These are phyloP conservation scores for Phytophthora fragariae DNA, from an alignment of 352 stramenopile genomes.

Conservation along the genomic window DNA sequence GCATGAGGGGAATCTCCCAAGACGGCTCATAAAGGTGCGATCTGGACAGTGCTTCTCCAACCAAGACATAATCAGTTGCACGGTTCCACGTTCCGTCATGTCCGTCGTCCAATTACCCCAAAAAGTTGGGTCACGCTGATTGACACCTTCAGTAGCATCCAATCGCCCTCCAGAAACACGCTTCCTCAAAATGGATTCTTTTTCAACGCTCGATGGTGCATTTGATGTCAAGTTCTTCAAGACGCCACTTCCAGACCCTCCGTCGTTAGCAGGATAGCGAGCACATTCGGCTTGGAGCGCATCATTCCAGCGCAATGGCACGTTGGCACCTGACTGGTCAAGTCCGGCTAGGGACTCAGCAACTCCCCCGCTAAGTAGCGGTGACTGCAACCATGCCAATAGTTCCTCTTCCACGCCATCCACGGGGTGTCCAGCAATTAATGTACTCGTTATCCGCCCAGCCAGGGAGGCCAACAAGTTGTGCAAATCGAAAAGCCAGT, in stretches of 20 bases:
- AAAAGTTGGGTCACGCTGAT: slow-evolving; percentile 57
- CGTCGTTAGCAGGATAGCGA: slow-evolving; percentile 28
- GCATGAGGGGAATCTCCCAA: slow-evolving; percentile 76
- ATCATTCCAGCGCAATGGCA: slow-evolving; percentile 46
- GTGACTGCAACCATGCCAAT: slow-evolving; percentile 84
- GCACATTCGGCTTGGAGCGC: slow-evolving; percentile 44
- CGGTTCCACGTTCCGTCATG: slow-evolving; percentile 63
- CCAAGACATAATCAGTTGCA: slow-evolving; percentile 75
- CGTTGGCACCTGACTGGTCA: slow-evolving; percentile 8
- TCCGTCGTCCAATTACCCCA: slow-evolving; percentile 64
- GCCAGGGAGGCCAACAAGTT: slow-evolving; percentile 78
- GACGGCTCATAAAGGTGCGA: slow-evolving; percentile 77
- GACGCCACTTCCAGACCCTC: slow-evolving; percentile 10
- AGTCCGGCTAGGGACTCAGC: slow-evolving; percentile 14
- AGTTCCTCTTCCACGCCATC: slow-evolving; percentile 85
- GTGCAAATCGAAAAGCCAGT: slow-evolving; percentile 87
- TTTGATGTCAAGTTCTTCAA: slow-evolving; percentile 15
- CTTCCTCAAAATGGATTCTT: slow-evolving; percentile 25
- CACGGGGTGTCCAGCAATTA: slow-evolving; percentile 81
- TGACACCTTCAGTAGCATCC: slow-evolving; percentile 22
- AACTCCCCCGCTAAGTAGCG: slow-evolving; percentile 79
- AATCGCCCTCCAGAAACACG: slow-evolving; percentile 27
- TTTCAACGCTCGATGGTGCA: slow-evolving; percentile 13
- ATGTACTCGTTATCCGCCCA: slow-evolving; percentile 67
- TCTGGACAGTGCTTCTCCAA: slow-evolving; percentile 79